Evolutionary conservation across 148 eudicot species (phyloP).

Genomic region (Rhododendron henanense): DNA sequence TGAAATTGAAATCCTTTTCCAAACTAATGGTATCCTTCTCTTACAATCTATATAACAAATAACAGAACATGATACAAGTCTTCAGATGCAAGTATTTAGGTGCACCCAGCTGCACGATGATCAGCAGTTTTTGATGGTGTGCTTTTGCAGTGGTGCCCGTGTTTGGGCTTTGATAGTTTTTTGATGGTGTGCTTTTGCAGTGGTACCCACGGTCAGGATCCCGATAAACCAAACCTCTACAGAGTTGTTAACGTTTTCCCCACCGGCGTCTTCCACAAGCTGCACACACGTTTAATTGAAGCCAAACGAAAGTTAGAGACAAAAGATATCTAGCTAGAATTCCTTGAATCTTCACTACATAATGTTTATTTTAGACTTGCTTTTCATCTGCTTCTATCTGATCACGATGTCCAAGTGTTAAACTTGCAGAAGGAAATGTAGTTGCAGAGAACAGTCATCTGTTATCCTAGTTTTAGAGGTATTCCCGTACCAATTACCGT

Average conservation of each 20-base stretch:
- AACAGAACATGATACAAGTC: too few species aligned
- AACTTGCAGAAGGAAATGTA: not conserved
- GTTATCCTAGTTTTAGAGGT: not conserved
- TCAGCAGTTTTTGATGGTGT: too few species aligned
- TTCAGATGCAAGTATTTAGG: too few species aligned
- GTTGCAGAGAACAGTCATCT: not conserved
- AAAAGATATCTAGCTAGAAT: not conserved
- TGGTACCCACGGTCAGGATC: too few species aligned
- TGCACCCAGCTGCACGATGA: too few species aligned
- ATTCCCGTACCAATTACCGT: not conserved
- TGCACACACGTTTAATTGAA: constrained; percentile 19
- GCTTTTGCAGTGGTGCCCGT: too few species aligned
- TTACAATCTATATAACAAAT: too few species aligned
- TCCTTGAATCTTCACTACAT: not conserved
- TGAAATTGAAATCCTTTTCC: too few species aligned
- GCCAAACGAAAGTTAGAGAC: not conserved
- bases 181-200: too few species aligned
- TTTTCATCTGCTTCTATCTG: not conserved
- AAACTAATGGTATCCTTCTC: too few species aligned
- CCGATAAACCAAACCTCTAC: too few species aligned
- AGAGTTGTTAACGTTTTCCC: constrained; percentile 65
- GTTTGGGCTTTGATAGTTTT: too few species aligned
- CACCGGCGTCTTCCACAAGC: constrained; percentile 88
- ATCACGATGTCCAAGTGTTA: not conserved
- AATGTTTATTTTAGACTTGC: not conserved